These are phyloP conservation scores for Arctium minus DNA, from an alignment of 129 eudicot genomes.

Conservation along the genomic window DNA sequence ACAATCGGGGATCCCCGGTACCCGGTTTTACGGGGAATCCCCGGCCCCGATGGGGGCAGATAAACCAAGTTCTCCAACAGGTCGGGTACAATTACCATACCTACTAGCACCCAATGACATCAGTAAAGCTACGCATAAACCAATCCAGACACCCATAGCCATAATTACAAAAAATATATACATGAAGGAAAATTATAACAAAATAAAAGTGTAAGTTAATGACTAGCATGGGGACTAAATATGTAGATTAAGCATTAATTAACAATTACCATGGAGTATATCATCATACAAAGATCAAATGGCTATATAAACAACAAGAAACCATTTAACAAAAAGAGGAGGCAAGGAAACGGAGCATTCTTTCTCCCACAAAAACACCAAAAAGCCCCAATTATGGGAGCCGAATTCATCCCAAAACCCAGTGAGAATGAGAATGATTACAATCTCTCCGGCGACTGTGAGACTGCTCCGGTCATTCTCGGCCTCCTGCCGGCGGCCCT, in stretches of 20 bases:
- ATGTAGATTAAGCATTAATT: not conserved
- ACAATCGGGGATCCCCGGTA: too few relatives aligned
- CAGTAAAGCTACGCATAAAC: too few relatives aligned
- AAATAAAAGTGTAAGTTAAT: not conserved
- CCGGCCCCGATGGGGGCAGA: too few relatives aligned
- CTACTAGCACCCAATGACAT: not conserved
- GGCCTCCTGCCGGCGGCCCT: slow-evolving; percentile 93
- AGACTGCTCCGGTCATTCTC: slow-evolving; percentile 47
- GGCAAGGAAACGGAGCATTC: slow-evolving; percentile 3
- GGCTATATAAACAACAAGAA: slow-evolving; percentile 22
- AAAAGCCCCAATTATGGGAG: slow-evolving; percentile 31
- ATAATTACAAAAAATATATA: too few relatives aligned
- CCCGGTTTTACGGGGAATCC: too few relatives aligned
- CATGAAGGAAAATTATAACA: not conserved
- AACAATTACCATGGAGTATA: too few relatives aligned
- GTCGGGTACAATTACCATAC: too few relatives aligned
- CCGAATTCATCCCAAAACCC: slow-evolving; percentile 34
- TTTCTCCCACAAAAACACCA: not conserved
- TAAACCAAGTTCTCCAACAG: too few relatives aligned
- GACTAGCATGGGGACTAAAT: not conserved
- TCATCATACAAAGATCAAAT: not conserved
- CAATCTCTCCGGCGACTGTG: slow-evolving; percentile 14
- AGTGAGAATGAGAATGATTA: not conserved
- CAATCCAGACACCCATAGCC: too few relatives aligned
- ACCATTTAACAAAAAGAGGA: not conserved